Evolutionary conservation across 2,329 filamentous ascomycete species (phyloP), one percentile per base, ranked within the genome.

Genomic region (Diaporthe helianthi): DNA sequence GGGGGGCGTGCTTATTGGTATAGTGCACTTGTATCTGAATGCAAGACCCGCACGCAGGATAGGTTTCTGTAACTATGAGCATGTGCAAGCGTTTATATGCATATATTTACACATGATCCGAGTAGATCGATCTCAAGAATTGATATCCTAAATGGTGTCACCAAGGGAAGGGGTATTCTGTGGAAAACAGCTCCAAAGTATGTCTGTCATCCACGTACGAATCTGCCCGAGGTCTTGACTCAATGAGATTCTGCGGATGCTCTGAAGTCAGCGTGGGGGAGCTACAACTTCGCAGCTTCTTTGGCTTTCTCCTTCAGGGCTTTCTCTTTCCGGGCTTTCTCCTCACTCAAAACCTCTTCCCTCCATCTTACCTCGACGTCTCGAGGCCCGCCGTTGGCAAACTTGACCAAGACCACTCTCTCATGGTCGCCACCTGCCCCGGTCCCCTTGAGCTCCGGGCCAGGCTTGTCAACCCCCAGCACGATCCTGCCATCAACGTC

Each of bases 391-490:
- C 79, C 84, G 76, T 82, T 86, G 8, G 72, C 76, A 75, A 89
- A 88, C 64, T 79, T 80, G 4, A 89, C 84, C 71, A 91, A 71
- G 19, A 90, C 84, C 9, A 90, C 87, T n/a, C 83, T 82, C 73
- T 89, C 83, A 77, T 78, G 82, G 72, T 91, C 89, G 0, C 89
- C 89, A 0, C 83, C 83, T 61, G 85, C 80, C 3, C 76, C 81
- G 3, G 76, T 80, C 0, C 74, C 83, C 73, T 79, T 79, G 44
- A 90, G 78, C 76, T 90, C 89, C 4, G 79, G 81, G 0, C 87
- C 87, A 0, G 88, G 86, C 73, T 83, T 84, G 65, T 89, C 86
- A n/a, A 92, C 75, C 0, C 80, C 85, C 47, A 91, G 74, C 2
- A 90, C 85, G 13, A 82, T 74, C 64, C 86, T 80, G 13, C 81